Conservation (phyloP, 2,329 filamentous ascomycete genomes). For the Monosporascus sp. region DNA sequence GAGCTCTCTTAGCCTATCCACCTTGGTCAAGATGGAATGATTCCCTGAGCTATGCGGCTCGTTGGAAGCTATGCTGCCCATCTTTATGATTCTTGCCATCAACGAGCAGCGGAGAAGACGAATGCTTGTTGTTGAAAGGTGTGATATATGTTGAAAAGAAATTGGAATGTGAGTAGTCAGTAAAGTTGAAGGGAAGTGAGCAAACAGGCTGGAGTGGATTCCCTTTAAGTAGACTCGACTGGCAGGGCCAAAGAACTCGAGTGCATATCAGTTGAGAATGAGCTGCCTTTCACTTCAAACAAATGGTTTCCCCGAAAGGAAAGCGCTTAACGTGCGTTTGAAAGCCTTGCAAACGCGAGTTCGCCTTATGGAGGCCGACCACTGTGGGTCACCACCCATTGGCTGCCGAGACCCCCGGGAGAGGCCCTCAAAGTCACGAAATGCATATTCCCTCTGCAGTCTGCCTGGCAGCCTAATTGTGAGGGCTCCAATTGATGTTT, state of each 20-base stretch:
- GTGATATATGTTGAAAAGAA: no score
- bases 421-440: background rate
- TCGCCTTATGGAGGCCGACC: constrained; percentile 1
- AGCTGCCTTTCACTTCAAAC: no score
- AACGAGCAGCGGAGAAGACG: background rate
- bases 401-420: background rate
- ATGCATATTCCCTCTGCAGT: background rate
- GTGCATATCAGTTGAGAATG: no score
- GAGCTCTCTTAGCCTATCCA: constrained; percentile 38
- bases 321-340: background rate
- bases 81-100: constrained; percentile 2
- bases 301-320: no score
- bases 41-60: constrained; percentile 15
- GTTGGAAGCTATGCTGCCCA: constrained; percentile 3
- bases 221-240: no score
- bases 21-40: constrained; percentile 19
- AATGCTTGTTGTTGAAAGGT: no score
- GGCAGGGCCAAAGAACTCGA: no score
- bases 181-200: no score
- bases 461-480: background rate
- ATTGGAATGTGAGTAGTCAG: no score
- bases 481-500: background rate
- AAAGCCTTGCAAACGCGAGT: constrained; percentile 2
- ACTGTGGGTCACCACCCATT: background rate
- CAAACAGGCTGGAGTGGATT: no score